Conservation (phyloP, 2,329 filamentous ascomycete species). For the Diaporthe nobilis region DNA sequence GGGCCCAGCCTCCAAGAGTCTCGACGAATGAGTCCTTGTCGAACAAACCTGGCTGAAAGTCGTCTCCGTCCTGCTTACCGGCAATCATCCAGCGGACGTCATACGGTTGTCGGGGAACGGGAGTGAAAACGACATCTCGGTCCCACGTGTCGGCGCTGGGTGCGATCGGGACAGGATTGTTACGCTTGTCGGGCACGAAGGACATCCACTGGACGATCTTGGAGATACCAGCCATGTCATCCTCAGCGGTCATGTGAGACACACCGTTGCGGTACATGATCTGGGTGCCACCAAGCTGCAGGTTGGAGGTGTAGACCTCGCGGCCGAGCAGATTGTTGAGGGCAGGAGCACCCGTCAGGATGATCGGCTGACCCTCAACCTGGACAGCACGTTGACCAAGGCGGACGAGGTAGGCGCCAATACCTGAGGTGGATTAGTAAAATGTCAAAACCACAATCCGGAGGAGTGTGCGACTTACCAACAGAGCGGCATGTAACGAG, state of each 20-base stretch:
- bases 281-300: conserved; percentile 99
- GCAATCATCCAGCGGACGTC: conserved; percentile 95
- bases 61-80: conserved; percentile 87
- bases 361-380: conserved; percentile 98
- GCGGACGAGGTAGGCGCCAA: conserved; percentile 98
- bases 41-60: conserved; percentile 92
- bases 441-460: conserved; percentile 50
- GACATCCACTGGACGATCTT: conserved; percentile 99
- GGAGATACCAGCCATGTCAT: conserved; percentile 97
- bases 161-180: conserved; percentile 91
- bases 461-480: conserved; percentile 70
- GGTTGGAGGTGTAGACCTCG: conserved; percentile 98
- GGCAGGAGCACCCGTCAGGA: conserved; percentile 95
- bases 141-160: conserved; percentile 91
- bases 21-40: conserved; percentile 98
- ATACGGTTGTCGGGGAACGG: conserved; percentile 85
- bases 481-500: conserved; percentile 98
- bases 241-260: conserved; percentile 97
- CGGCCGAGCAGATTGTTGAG: conserved; percentile 98
- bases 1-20: conserved; percentile 95
- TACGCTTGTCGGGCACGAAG: conserved; percentile 96
- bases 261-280: conserved; percentile 99
- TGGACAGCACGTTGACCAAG: conserved; percentile 98
- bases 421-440: conserved; percentile 66
- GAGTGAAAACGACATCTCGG: conserved; percentile 88